Conservation (phyloP, 1,284 basidiomycete genomes). For the Tylopilus orsonianus region DNA sequence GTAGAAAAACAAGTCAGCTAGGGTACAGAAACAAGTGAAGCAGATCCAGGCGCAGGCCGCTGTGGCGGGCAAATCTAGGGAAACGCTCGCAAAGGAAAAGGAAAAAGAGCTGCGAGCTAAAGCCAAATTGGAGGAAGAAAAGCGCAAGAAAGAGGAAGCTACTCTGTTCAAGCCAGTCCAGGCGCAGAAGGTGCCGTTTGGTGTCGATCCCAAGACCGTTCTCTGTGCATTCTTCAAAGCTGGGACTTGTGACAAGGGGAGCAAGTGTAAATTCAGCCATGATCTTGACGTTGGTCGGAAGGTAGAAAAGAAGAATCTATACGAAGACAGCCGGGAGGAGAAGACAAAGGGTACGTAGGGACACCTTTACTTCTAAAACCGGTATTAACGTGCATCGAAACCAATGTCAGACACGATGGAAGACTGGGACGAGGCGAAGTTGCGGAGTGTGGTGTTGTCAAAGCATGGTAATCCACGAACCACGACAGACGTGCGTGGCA, state of each 20-base stretch:
- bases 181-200: conserved; percentile 89
- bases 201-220: conserved; percentile 92
- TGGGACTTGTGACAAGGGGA: conserved; percentile 87
- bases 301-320: conserved; percentile 95
- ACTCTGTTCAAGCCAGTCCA: conserved; percentile 78
- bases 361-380: neutral
- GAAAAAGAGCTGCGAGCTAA: conserved; percentile 79
- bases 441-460: conserved; percentile 82
- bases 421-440: conserved; percentile 94
- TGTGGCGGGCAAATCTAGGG: conserved; percentile 76
- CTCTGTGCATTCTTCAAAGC: conserved; percentile 89
- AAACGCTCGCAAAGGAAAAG: conserved; percentile 77
- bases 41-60: conserved; percentile 76
- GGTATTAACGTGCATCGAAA: conserved; percentile 8
- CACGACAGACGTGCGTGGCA: conserved; percentile 80
- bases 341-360: conserved; percentile 65
- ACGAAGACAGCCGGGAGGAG: conserved; percentile 85
- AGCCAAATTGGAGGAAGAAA: conserved; percentile 79
- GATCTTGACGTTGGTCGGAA: conserved; percentile 87
- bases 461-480: conserved; percentile 91
- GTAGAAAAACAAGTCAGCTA: conserved; percentile 93
- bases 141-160: conserved; percentile 84
- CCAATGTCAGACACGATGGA: conserved; percentile 88
- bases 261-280: conserved; percentile 96
- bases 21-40: conserved; percentile 85